A percentile compares a stretch with the other conserved stretches of the same genome.
Conservation (phyloP, 805 yeast species). For the Naumovozyma castellii region DNA sequence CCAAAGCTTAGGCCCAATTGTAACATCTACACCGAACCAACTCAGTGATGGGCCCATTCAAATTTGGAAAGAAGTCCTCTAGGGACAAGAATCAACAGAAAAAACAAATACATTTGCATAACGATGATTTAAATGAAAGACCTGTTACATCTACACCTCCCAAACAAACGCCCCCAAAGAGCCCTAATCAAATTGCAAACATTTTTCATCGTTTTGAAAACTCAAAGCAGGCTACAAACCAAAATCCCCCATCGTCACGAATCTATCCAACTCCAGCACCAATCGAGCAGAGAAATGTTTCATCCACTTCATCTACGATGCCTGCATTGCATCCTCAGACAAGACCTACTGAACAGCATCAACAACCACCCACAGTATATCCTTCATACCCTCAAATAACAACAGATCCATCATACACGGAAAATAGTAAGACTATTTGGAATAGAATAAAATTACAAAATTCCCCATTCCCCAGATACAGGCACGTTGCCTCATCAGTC, state of each 20-base stretch:
- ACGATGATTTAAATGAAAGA: constrained; percentile 7
- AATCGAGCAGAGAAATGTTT: constrained; percentile 24
- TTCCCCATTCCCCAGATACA: constrained; percentile 90
- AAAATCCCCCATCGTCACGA: constrained; percentile 5
- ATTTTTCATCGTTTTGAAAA: not conserved
- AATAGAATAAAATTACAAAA: constrained; percentile 48
- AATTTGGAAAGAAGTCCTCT: constrained; percentile 43
- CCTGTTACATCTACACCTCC: constrained; percentile 13
- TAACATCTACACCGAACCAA: no score
- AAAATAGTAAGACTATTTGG: constrained; percentile 47
- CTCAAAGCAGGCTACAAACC: not conserved
- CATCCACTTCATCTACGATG: constrained; percentile 17
- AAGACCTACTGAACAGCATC: constrained; percentile 1
- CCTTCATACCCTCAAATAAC: no score
- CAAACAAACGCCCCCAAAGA: constrained; percentile 1
- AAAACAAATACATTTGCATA: constrained; percentile 5
- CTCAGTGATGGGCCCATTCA: constrained; percentile 48
- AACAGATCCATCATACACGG: not conserved
- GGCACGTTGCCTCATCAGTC: constrained; percentile 76
- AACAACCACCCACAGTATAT: not conserved
- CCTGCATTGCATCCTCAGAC: not conserved
- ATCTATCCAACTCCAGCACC: constrained; percentile 19
- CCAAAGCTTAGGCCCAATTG: no score
- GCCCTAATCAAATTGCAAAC: not conserved
- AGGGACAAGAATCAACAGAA: constrained; percentile 20